Conservation (phyloP, 1,139 yeast genomes). For the Geotrichum candidum region DNA sequence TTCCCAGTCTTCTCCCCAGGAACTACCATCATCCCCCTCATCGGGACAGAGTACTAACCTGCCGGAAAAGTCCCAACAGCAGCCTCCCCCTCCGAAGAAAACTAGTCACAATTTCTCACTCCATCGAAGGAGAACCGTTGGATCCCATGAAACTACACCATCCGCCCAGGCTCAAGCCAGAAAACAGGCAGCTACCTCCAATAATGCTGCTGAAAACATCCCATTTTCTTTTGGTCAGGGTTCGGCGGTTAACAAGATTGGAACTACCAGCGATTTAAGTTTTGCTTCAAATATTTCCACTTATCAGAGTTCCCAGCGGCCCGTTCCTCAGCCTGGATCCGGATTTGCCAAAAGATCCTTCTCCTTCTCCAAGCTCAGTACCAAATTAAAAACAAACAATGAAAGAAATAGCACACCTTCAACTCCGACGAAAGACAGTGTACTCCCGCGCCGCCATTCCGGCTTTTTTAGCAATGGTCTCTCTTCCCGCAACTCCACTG, state of each 20-base stretch:
- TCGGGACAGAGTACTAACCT: background rate
- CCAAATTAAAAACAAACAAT: conserved; percentile 1
- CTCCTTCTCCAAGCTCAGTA: conserved; percentile 16
- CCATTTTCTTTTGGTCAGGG: conserved; percentile 14
- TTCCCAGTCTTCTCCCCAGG: conserved; percentile 1
- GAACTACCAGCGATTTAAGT: conserved; percentile 15
- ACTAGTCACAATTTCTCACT: conserved; percentile 11
- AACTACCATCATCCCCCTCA: background rate
- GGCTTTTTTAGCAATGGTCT: background rate
- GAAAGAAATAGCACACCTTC: background rate
- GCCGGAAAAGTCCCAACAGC: background rate
- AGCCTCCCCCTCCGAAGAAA: conserved; percentile 8
- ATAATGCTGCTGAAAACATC: conserved; percentile 3
- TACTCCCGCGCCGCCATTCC: background rate
- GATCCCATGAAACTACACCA: conserved; percentile 10
- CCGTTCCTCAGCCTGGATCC: conserved; percentile 13
- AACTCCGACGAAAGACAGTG: background rate
- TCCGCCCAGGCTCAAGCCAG: conserved; percentile 14
- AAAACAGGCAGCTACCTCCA: conserved; percentile 7
- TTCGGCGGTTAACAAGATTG: conserved; percentile 5
- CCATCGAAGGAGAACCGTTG: conserved; percentile 11
- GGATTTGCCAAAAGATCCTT: conserved; percentile 11
- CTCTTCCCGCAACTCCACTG: background rate
- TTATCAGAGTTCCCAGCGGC: conserved; percentile 17
- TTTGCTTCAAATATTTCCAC: conserved; percentile 11